These are phyloP conservation scores for Escovopsis sp. DNA, from an alignment of 2,329 filamentous ascomycete species.

Conservation along the genomic window DNA sequence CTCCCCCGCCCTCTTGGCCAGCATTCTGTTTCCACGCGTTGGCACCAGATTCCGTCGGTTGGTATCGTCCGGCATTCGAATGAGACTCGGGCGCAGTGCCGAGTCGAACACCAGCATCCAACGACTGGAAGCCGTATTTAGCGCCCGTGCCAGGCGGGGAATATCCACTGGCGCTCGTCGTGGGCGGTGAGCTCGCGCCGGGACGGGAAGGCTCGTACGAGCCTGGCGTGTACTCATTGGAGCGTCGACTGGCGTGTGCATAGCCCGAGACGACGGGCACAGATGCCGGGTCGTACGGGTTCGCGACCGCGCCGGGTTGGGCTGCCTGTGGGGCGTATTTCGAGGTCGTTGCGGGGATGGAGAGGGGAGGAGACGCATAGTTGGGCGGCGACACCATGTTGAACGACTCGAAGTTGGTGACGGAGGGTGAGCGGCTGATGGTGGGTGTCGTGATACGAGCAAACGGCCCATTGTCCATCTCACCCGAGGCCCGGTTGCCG, in stretches of 20 bases:
- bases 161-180: constrained; percentile 8
- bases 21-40: neutral
- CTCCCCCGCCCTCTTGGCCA: constrained; percentile 3
- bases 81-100: neutral
- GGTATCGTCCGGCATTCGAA: constrained; percentile 11
- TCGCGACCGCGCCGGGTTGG: constrained; percentile 9
- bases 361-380: constrained; percentile 18
- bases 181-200: constrained; percentile 6
- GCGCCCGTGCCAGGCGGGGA: constrained; percentile 7
- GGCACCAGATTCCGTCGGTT: constrained; percentile 10
- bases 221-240: constrained; percentile 17
- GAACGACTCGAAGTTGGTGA: constrained; percentile 59
- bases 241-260: constrained; percentile 11
- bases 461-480: constrained; percentile 61
- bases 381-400: constrained; percentile 31
- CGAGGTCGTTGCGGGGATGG: constrained; percentile 20
- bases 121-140: constrained; percentile 14
- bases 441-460: constrained; percentile 62
- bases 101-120: constrained; percentile 3
- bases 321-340: constrained; percentile 20
- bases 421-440: constrained; percentile 59
- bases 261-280: constrained; percentile 32
- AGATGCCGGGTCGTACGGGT: constrained; percentile 25
- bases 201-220: constrained; percentile 23
- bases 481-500: constrained; percentile 45